A percentile compares a stretch with the other conserved stretches of the same genome.
These are phyloP conservation scores for Ascosphaera apis DNA, from an alignment of 2,329 filamentous ascomycete species.

Conservation along the genomic window DNA sequence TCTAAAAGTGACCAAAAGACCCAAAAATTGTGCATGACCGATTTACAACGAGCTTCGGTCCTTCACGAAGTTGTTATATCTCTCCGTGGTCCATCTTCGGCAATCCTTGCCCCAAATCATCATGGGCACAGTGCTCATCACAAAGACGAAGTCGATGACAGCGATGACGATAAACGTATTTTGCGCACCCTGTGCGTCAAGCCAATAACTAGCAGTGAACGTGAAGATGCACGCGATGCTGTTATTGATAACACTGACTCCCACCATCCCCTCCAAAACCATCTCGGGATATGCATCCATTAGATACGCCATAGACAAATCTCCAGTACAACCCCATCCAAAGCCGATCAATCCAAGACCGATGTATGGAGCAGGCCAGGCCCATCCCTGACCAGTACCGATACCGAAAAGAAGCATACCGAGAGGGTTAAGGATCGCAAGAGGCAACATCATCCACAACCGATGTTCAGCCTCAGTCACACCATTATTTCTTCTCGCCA, in stretches of 20 bases:
- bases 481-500: conserved; percentile 21
- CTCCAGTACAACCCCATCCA: conserved; percentile 8
- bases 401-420: conserved; percentile 11
- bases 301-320: conserved; percentile 10
- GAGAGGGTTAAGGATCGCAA: conserved; percentile 8
- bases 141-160: conserved; percentile 11
- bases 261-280: conserved; percentile 11
- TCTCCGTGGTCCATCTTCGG: conserved; percentile 1
- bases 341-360: conserved; percentile 12
- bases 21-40: too few species aligned
- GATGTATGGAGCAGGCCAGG: conserved; percentile 11
- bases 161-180: conserved; percentile 14
- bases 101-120: conserved; percentile 11
- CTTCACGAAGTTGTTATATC: too few species aligned
- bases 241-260: conserved; percentile 19
- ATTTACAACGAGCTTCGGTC: too few species aligned
- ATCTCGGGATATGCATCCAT: conserved; percentile 11
- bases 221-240: conserved; percentile 13
- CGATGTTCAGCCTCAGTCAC: conserved; percentile 17
- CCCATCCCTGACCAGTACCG: conserved; percentile 10
- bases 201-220: conserved; percentile 16
- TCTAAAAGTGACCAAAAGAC: too few species aligned
- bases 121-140: conserved; percentile 11
- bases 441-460: conserved; percentile 11
- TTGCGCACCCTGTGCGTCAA: conserved; percentile 12